Evolutionary conservation across 768 basidiomycete species (phyloP).

Genomic region (Daedaleopsis nitida): DNA sequence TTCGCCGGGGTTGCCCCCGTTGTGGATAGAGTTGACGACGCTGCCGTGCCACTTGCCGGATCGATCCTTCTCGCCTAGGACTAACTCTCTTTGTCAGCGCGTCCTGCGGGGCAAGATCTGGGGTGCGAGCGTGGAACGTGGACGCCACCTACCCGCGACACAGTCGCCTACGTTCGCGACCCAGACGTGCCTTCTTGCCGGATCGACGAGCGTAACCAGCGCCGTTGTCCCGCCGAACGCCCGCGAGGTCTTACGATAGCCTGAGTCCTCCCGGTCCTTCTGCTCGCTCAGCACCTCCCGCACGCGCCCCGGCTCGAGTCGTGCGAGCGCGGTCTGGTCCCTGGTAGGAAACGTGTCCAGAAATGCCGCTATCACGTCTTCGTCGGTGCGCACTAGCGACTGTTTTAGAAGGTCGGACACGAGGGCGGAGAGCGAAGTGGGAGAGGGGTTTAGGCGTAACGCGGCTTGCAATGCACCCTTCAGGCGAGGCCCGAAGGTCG

Average conservation of each 20-base stretch:
- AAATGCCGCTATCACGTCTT: conserved; percentile 45
- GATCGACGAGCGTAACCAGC: conserved; percentile 72
- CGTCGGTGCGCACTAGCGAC: conserved; percentile 44
- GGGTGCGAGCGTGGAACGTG: neutral
- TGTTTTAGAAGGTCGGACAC: conserved; percentile 43
- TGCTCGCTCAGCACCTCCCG: conserved; percentile 66
- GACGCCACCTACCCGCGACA: conserved; percentile 59
- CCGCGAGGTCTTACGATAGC: conserved; percentile 65
- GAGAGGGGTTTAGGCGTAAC: conserved; percentile 28
- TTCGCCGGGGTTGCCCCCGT: conserved; percentile 69
- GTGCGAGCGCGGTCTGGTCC: conserved; percentile 45
- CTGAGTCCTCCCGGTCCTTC: conserved; percentile 46
- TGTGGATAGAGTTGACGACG: conserved; percentile 65
- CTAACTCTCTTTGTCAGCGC: conserved; percentile 16
- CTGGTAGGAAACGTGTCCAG: conserved; percentile 48
- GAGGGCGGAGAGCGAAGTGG: conserved; percentile 31
- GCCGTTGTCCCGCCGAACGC: conserved; percentile 84
- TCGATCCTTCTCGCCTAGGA: conserved; percentile 49
- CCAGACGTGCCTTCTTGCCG: conserved; percentile 70
- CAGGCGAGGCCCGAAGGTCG: conserved; percentile 43
- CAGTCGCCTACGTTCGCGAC: conserved; percentile 82
- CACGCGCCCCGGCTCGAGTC: conserved; percentile 53
- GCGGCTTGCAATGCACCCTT: conserved; percentile 39
- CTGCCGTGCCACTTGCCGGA: conserved; percentile 60
- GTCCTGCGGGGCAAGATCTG: neutral